Evolutionary conservation across 1,139 yeast genomes (phyloP).

Genomic region (Yamadazyma diddensiae): DNA sequence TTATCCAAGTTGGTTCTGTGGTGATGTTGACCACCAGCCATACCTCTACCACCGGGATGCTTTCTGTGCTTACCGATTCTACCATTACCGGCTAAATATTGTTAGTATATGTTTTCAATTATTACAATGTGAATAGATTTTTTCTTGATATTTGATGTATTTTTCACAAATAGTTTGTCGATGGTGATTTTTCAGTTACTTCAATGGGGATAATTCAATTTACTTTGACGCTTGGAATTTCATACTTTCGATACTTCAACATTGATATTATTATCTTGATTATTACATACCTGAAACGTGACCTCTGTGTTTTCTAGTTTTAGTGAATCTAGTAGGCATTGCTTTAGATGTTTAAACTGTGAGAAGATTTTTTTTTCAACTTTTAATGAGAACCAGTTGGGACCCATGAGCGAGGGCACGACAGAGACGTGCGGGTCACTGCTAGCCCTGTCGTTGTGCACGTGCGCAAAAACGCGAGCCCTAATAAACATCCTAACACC

Average conservation of each 20-base stretch:
- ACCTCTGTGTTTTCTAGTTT: slow-evolving; percentile 99
- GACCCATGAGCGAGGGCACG: slow-evolving; percentile 1
- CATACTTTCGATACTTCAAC: not conserved
- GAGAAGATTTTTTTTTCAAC: slow-evolving; percentile 8
- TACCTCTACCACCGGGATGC: slow-evolving; percentile 99
- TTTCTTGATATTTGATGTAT: no score
- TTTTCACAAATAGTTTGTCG: no score
- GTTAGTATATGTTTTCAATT: slow-evolving; percentile 27
- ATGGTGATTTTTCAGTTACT: no score
- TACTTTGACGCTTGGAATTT: no score
- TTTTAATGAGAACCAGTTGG: slow-evolving; percentile 1
- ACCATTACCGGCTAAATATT: slow-evolving; percentile 94
- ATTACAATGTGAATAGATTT: not conserved
- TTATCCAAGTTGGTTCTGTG: slow-evolving; percentile 99
- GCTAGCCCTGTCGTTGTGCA: slow-evolving; percentile 3
- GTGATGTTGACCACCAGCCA: slow-evolving; percentile 99
- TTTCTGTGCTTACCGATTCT: slow-evolving; percentile 99
- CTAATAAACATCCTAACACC: slow-evolving; percentile 2
- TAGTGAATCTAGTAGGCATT: slow-evolving; percentile 99
- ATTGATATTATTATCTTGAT: not conserved
- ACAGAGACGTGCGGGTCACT: slow-evolving; percentile 3
- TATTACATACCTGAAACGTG: slow-evolving; percentile 92
- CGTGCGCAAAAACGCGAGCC: slow-evolving; percentile 3
- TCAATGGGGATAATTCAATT: no score
- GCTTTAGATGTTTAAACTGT: slow-evolving; percentile 15